Evolutionary conservation across 495 filamentous ascomycete genomes (phyloP).

Genomic region (Aspergillus baeticus): DNA sequence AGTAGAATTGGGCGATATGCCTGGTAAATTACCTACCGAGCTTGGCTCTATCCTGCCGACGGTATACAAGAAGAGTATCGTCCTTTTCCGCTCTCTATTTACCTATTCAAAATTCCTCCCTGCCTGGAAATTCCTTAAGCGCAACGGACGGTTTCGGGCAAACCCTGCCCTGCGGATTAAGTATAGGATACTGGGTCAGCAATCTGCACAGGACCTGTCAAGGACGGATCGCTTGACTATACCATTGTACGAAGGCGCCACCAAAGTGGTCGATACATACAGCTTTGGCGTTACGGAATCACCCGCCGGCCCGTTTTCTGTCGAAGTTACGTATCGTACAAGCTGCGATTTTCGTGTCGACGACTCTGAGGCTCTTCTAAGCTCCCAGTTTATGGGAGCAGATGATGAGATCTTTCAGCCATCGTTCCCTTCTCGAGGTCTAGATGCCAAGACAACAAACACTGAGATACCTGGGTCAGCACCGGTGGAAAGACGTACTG

Average conservation of each 20-base stretch:
- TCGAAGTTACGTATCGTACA: constrained; percentile 78
- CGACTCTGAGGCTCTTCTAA: constrained; percentile 84
- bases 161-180: constrained; percentile 66
- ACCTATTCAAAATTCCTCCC: constrained; percentile 79
- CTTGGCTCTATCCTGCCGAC: constrained; percentile 73
- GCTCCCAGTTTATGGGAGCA: constrained; percentile 91
- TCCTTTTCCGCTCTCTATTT: constrained; percentile 92
- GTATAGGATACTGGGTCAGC: constrained; percentile 72
- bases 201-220: constrained; percentile 35
- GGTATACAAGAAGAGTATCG: constrained; percentile 93
- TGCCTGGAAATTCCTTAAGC: constrained; percentile 81
- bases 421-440: constrained; percentile 54
- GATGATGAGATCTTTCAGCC: constrained; percentile 86
- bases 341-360: constrained; percentile 90
- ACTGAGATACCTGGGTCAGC: constrained; percentile 69
- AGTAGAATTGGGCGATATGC: constrained; percentile 68
- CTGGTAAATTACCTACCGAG: constrained; percentile 55
- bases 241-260: constrained; percentile 66
- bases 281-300: constrained; percentile 78
- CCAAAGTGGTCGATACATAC: constrained; percentile 70
- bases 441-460: constrained; percentile 34
- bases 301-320: constrained; percentile 78
- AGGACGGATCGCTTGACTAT: constrained; percentile 65
- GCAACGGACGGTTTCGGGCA: constrained; percentile 62
- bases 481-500: constrained; percentile 48